Conservation (phyloP, 306 rosid species). For the Ceratonia siliqua region DNA sequence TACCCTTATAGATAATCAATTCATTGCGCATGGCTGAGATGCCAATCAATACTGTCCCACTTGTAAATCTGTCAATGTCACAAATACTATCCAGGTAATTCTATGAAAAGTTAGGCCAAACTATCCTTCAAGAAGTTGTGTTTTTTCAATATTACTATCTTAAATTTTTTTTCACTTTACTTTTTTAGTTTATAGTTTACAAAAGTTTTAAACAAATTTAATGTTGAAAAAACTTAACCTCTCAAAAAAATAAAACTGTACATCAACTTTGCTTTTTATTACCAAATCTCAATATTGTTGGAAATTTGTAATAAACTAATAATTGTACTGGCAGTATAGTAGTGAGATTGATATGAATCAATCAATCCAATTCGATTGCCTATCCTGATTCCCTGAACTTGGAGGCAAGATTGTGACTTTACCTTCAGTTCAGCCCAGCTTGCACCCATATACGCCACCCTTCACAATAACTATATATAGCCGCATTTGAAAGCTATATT, state of each 20-base stretch:
- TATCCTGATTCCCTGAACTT: constrained; percentile 10
- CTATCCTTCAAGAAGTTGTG: no score
- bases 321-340: no score
- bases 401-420: constrained; percentile 35
- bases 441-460: constrained; percentile 15
- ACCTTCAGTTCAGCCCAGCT: constrained; percentile 29
- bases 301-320: no score
- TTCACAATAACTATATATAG: constrained; percentile 15
- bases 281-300: neutral
- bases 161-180: no score
- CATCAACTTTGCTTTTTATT: constrained; percentile 21
- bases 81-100: constrained; percentile 1
- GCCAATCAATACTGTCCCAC: constrained; percentile 48
- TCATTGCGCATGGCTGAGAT: constrained; percentile 49
- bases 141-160: no score
- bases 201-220: no score
- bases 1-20: constrained; percentile 30
- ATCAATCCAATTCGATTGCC: neutral
- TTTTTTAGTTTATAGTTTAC: no score
- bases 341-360: neutral
- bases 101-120: no score
- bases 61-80: constrained; percentile 28
- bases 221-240: no score
- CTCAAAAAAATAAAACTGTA: no score
- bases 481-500: constrained; percentile 25